Evolutionary conservation across 441 rosid species (phyloP).

Genomic region (Adansonia grandidieri): DNA sequence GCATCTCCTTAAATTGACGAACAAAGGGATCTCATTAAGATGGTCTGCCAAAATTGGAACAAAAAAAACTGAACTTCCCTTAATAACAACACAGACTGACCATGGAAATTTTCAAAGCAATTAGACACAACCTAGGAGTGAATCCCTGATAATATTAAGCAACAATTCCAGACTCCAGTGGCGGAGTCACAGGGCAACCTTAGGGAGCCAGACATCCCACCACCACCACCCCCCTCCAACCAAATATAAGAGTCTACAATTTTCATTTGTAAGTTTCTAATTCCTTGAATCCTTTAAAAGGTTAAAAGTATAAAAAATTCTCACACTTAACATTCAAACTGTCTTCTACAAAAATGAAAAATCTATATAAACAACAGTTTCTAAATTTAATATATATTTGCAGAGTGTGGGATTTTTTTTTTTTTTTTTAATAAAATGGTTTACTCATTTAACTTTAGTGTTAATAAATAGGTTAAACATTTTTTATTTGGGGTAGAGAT

Average conservation of each 20-base stretch:
- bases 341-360: neutral
- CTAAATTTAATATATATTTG: neutral
- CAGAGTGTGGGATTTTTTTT: neutral
- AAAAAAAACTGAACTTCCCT: neutral
- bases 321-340: neutral
- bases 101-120: neutral
- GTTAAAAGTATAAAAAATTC: neutral
- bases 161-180: neutral
- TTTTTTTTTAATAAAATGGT: neutral
- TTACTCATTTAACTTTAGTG: too few species aligned
- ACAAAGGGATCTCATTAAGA: neutral
- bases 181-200: too few species aligned
- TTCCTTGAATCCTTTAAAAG: neutral
- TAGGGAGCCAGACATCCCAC: too few species aligned
- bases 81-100: neutral
- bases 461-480: neutral
- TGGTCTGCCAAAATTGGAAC: constrained; percentile 3
- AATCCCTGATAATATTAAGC: constrained; percentile 12
- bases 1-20: constrained; percentile 6
- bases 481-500: neutral
- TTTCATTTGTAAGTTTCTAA: neutral
- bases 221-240: too few species aligned
- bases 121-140: neutral
- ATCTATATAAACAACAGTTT: neutral
- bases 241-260: neutral